These are phyloP conservation scores for Coprinopsis cinerea DNA, from an alignment of 768 basidiomycete species.

Conservation along the genomic window DNA sequence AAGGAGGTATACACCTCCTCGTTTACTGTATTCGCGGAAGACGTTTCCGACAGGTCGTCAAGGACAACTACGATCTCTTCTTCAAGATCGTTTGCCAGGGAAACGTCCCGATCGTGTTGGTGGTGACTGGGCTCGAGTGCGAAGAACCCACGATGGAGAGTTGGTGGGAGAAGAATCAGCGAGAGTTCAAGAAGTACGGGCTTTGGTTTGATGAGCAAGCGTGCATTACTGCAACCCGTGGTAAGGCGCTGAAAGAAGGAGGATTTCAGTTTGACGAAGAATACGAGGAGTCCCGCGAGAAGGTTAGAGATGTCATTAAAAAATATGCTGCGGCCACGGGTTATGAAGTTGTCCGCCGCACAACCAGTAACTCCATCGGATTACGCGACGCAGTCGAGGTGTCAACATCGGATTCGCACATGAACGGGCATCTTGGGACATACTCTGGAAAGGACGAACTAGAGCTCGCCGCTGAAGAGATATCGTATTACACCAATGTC, in stretches of 20 bases:
- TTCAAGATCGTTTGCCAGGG: slow-evolving; percentile 26
- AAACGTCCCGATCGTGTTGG: slow-evolving; percentile 29
- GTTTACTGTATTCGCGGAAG: slow-evolving; percentile 10
- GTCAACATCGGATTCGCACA: too few species aligned
- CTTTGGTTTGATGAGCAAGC: slow-evolving; percentile 24
- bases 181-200: slow-evolving; percentile 20
- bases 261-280: slow-evolving; percentile 11
- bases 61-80: slow-evolving; percentile 32
- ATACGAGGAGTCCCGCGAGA: slow-evolving; percentile 9
- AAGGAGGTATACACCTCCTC: slow-evolving; percentile 2
- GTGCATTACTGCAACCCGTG: slow-evolving; percentile 22
- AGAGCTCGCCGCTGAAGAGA: too few species aligned
- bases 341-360: too few species aligned
- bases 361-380: too few species aligned
- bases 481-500: too few species aligned
- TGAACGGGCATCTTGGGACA: too few species aligned
- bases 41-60: slow-evolving; percentile 9
- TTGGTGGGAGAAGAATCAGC: slow-evolving; percentile 30
- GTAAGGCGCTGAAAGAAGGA: slow-evolving; percentile 9
- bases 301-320: too few species aligned
- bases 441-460: too few species aligned
- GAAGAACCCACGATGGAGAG: slow-evolving; percentile 22
- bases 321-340: too few species aligned
- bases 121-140: slow-evolving; percentile 32
- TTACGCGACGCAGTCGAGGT: too few species aligned